These are phyloP conservation scores for Ceratocystis variospora DNA, from an alignment of 2,329 filamentous ascomycete genomes.

Conservation along the genomic window DNA sequence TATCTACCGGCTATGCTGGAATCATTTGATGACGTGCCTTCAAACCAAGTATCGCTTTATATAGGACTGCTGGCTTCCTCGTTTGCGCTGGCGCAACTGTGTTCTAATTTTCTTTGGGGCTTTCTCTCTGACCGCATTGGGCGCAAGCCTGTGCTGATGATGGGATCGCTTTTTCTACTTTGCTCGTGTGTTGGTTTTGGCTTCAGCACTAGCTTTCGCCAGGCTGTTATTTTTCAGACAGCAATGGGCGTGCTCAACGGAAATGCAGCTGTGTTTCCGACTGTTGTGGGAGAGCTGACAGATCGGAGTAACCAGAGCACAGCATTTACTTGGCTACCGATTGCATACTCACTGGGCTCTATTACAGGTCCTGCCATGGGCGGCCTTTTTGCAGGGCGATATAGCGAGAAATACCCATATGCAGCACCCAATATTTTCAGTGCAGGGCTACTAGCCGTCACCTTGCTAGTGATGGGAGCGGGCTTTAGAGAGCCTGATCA, in stretches of 20 bases:
- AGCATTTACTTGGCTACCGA: conserved; percentile 86
- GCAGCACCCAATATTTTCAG: conserved; percentile 70
- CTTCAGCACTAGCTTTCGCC: conserved; percentile 68
- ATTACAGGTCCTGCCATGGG: conserved; percentile 90
- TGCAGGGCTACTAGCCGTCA: conserved; percentile 55
- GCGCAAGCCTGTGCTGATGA: conserved; percentile 57
- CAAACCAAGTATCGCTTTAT: conserved; percentile 63
- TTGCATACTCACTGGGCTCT: conserved; percentile 88
- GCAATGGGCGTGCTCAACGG: conserved; percentile 90
- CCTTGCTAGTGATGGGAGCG: conserved; percentile 59
- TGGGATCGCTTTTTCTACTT: conserved; percentile 71
- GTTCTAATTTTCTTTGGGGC: conserved; percentile 62
- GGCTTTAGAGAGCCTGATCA: conserved; percentile 67
- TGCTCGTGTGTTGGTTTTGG: conserved; percentile 76
- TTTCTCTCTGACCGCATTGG: conserved; percentile 50
- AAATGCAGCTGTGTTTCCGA: conserved; percentile 87
- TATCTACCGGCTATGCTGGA: conserved; percentile 89
- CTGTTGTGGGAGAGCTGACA: conserved; percentile 86
- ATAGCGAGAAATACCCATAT: conserved; percentile 58
- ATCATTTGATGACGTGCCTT: conserved; percentile 66
- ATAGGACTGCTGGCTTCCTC: conserved; percentile 81
- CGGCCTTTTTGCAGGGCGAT: conserved; percentile 59
- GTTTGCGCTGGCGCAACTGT: conserved; percentile 84
- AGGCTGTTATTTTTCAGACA: conserved; percentile 72
- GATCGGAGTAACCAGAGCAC: conserved; percentile 87